phyloP scores from a whole-genome alignment of 2,329 filamentous ascomycete species.

The Cytospora piceicola region DNA sequence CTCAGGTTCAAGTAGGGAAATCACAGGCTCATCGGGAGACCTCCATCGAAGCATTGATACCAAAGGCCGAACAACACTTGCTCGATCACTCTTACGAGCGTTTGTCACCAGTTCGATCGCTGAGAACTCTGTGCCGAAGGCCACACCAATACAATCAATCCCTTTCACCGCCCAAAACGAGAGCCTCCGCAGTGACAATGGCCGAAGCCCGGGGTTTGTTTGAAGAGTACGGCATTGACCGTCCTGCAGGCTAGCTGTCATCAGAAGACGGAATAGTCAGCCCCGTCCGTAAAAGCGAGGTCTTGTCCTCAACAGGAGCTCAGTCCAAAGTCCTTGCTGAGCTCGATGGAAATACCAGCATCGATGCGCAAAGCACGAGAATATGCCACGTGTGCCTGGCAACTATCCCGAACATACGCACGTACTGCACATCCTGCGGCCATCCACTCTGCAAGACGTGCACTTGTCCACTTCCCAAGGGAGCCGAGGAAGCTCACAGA shows the following conservation, averaged over 20 bases:
- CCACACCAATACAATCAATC: background rate
- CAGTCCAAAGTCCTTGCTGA: slow-evolving; percentile 33
- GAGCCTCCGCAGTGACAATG: slow-evolving; percentile 12
- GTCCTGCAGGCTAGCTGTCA: slow-evolving; percentile 51
- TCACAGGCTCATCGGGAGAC: background rate
- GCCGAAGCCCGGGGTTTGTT: slow-evolving; percentile 53
- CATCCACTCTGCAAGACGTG: slow-evolving; percentile 57
- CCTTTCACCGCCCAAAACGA: background rate
- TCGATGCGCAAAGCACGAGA: slow-evolving; percentile 32
- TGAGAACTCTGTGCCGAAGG: background rate
- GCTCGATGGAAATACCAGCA: slow-evolving; percentile 39
- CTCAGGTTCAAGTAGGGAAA: background rate
- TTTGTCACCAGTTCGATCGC: background rate
- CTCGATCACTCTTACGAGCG: background rate
- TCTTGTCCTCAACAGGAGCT: slow-evolving; percentile 28
- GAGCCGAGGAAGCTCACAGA: slow-evolving; percentile 32
- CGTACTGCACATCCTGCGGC: slow-evolving; percentile 52
- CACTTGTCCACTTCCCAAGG: slow-evolving; percentile 41
- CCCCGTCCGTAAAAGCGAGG: background rate
- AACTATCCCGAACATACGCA: slow-evolving; percentile 40
- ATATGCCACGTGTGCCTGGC: slow-evolving; percentile 57
- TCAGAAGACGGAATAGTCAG: slow-evolving; percentile 43
- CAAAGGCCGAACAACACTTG: slow-evolving; percentile 4
- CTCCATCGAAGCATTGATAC: background rate
- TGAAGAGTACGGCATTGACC: slow-evolving; percentile 49